Conservation (phyloP, 805 yeast species). For the Candida glaebosa region DNA sequence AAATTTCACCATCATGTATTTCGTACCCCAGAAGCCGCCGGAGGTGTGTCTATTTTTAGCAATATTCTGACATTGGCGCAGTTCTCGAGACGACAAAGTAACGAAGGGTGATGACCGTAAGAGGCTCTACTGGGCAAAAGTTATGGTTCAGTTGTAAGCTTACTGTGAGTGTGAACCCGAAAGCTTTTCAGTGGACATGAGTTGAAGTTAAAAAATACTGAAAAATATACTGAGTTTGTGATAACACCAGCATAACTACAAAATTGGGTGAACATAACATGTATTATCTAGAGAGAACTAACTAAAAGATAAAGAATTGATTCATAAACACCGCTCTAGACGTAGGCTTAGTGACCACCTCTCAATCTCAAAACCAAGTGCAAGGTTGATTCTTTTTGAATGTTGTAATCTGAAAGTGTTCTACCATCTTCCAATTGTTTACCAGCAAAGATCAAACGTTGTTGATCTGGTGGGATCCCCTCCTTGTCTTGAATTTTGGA, state of each 20-base stretch:
- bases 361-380: constrained; percentile 96
- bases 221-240: neutral
- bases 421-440: constrained; percentile 99
- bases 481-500: constrained; percentile 98
- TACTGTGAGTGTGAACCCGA: too few relatives aligned
- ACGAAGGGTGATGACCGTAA: neutral
- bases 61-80: too few relatives aligned
- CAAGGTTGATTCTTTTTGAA: constrained; percentile 93
- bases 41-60: too few relatives aligned
- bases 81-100: too few relatives aligned
- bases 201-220: neutral
- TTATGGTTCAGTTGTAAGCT: too few relatives aligned
- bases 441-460: constrained; percentile 98
- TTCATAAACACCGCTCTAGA: neutral
- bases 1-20: neutral
- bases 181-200: neutral
- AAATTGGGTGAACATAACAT: neutral
- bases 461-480: constrained; percentile 99
- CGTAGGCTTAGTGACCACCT: constrained; percentile 60
- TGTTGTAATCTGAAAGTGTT: constrained; percentile 94
- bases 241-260: neutral
- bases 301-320: neutral
- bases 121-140: neutral
- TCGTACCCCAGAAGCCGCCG: neutral
- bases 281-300: neutral